phyloP scores from a whole-genome alignment of 495 filamentous ascomycete species.

The Pseudoneurospora amorphoporcata region DNA sequence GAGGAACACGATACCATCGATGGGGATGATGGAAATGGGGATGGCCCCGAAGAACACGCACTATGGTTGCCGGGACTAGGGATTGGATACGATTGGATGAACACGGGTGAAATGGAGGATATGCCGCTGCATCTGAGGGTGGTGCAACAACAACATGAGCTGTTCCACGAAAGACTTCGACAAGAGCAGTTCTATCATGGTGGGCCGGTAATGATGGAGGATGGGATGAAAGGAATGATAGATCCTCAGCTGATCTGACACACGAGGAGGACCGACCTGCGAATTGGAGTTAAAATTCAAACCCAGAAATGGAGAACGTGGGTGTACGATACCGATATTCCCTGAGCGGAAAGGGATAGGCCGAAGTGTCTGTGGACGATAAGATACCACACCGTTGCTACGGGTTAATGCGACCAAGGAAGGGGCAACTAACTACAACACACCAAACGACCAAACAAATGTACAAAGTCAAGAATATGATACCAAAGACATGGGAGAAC shows the following conservation, averaged over 20 bases:
- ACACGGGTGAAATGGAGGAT: not conserved
- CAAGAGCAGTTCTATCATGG: not conserved
- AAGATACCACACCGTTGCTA: no score
- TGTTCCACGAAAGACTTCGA: not conserved
- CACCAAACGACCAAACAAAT: not conserved
- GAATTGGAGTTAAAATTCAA: no score
- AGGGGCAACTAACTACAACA: not conserved
- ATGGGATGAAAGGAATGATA: not conserved
- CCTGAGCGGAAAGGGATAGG: not conserved
- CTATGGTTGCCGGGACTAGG: not conserved
- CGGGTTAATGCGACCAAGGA: not conserved
- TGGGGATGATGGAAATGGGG: conserved; percentile 2
- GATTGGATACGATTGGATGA: not conserved
- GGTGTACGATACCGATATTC: not conserved
- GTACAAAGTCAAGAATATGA: not conserved
- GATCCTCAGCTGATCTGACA: not conserved
- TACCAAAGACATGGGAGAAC: not conserved
- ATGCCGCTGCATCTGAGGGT: not conserved
- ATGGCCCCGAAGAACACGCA: not conserved
- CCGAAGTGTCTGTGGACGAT: not conserved
- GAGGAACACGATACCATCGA: conserved; percentile 13
- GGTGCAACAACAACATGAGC: not conserved
- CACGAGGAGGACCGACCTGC: no score
- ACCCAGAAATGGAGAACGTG: no score
- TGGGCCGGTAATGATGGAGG: not conserved